Base-by-base conservation (phyloP, 1,284 basidiomycete species). In the Neolentinus lepideus region DNA sequence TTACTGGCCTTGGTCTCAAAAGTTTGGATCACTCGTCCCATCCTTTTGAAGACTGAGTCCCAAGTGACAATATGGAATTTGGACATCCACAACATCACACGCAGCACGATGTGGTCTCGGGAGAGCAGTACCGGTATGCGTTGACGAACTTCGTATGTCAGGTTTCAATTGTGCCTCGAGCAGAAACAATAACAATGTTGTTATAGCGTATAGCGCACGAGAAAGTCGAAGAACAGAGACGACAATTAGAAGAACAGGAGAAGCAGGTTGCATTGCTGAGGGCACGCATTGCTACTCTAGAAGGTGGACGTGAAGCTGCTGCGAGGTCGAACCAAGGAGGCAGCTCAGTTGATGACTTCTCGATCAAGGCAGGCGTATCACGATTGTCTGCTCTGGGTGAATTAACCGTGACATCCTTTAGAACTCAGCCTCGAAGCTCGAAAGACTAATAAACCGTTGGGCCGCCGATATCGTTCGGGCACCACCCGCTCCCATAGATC, bases 391-490 rank as follows among this genome's bases (percentile, higher is more conserved):
- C 29, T 35, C 35, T n/a, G 22, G 21, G 27, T 46, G 54, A 16
- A 19, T 12, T 52, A 21, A 51, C 24, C n/a, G 26, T 56, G 24
- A n/a, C 29, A 21, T 38, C 36, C 24, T 9, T 14, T 61, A 89
- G 88, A 90, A 85, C 59, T 74, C 85, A 11, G 88, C 89, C 1
- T 87, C 88, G 16, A 81, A 84, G 53, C 78, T 92, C 14, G 90
- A 91, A 62, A 82, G 87, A 52, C 74, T 83, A 54, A 83, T 92
- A 66, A 92, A 92, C 66, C 80, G 88, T 61, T 92, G 88, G 88
- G 88, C 88, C 1, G 85, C 85, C 54, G 86, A 89, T 51, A 71
- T 87, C 58, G 75, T 88, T 4, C 79, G 84, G 27, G 64, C 69
- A 4, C 81, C 83, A 1, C 82, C 84, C 9, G 71, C 72, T 0